Evolutionary conservation across 2,329 filamentous ascomycete genomes (phyloP).

Genomic region (Lomentospora prolificans): DNA sequence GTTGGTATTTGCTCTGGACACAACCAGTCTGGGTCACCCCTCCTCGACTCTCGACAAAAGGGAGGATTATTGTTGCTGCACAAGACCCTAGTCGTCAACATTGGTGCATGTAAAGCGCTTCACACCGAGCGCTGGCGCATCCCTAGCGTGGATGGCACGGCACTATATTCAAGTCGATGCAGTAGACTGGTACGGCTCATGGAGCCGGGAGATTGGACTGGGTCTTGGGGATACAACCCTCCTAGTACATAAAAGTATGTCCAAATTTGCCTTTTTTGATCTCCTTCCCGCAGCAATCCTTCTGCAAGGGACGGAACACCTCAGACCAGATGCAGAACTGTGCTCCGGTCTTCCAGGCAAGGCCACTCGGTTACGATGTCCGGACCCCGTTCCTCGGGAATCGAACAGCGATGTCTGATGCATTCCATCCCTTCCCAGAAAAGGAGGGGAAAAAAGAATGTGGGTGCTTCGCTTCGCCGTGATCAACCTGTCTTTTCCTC

Average conservation of each 20-base stretch:
- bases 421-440: not conserved
- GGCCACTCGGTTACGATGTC: not conserved
- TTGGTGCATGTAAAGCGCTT: not conserved
- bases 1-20: no score
- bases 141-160: not conserved
- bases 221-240: not conserved
- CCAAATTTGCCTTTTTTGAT: not conserved
- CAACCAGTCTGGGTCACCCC: no score
- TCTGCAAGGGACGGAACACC: slow-evolving; percentile 4
- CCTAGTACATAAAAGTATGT: no score
- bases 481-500: no score
- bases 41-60: no score
- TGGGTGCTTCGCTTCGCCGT: no score
- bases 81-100: not conserved
- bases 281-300: not conserved
- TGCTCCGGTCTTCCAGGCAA: not conserved
- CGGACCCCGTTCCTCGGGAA: slow-evolving; percentile 1
- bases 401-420: not conserved
- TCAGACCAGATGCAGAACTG: slow-evolving; percentile 3
- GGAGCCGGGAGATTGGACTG: slow-evolving; percentile 5
- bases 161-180: not conserved
- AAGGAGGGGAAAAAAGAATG: not conserved
- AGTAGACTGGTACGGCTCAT: not conserved
- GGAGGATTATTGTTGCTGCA: no score
- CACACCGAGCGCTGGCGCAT: not conserved